Evolutionary conservation across 257 asterid species (phyloP).

Genomic region (Asclepias syriaca): DNA sequence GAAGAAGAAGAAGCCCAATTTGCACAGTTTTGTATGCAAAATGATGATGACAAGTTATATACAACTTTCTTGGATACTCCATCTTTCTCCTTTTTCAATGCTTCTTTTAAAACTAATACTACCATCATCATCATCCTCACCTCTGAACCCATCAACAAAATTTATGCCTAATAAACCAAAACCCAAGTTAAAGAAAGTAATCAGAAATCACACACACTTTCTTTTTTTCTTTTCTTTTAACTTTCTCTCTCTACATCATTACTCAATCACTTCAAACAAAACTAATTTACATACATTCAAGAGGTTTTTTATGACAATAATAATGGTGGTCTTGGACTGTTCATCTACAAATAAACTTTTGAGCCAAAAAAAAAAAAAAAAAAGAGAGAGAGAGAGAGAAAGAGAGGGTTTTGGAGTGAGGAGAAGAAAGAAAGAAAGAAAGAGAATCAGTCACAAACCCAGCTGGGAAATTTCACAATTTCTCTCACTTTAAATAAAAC

Average conservation of each 20-base stretch:
- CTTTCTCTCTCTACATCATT: conserved; percentile 35
- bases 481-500: conserved; percentile 64
- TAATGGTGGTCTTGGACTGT: conserved; percentile 23
- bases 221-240: not conserved
- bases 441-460: conserved; percentile 27
- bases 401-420: not conserved
- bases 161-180: not conserved
- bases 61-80: conserved; percentile 44
- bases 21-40: conserved; percentile 60
- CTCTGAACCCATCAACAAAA: conserved; percentile 40
- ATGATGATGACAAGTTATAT: conserved; percentile 32
- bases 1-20: conserved; percentile 37
- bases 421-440: conserved; percentile 12
- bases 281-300: not conserved
- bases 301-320: not conserved
- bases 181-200: conserved; percentile 13
- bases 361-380: not conserved
- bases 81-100: conserved; percentile 33
- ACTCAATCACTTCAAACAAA: conserved; percentile 37
- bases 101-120: conserved; percentile 27
- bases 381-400: not conserved
- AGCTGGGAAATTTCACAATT: conserved; percentile 36
- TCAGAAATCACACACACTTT: conserved; percentile 18
- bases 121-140: not conserved
- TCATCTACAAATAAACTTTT: conserved; percentile 29